Evolutionary conservation across 805 yeast species (phyloP), one percentile per base, ranked within the genome.

Genomic region (Kluyveromyces lactis): DNA sequence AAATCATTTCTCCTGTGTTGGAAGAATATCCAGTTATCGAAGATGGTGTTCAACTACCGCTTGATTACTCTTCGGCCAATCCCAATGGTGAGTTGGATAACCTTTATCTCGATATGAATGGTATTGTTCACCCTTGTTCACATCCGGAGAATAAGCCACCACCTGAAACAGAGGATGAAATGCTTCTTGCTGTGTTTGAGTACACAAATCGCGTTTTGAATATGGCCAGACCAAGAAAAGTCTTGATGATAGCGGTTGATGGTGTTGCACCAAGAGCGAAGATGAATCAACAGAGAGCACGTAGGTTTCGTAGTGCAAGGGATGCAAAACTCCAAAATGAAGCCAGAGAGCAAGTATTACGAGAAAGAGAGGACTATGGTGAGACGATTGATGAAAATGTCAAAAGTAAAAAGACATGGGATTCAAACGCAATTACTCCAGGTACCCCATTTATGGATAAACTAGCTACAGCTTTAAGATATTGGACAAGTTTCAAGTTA

Each of bases 181-280:
- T 92, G 98, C 79, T 92, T 68, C 62, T 89, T 42, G 97, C 90
- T 33, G 81, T 92, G 19, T 92, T 92, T 65, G 79, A 78, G 50
- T 92, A 92, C 58, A 92, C 98, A 0, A 94, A 92, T 48, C 71
- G 95, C 34, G 96, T 92, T 5, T 65, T 92, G 33, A 77, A 78
- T 64, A 84, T 92, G 87, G 97, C 97, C 0, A 72, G 96, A 53
- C 99, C 99, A 2, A 69, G 97, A 42, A 89, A 92, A 58, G 77
- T 92, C 27, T 69, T 92, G 41, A 77, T 86, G 79, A 87, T 92
- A 60, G 97, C 98, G 2, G 95, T 92, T 26, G 99, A 92, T 67
- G 99, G 99, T 41, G 99, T 92, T 26, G 98, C 98, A 2, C 98
- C 98, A 17, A 72, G 97, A 55, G 97, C 97, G 19, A 89, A 89